Evolutionary conservation across 169 alveolate species (phyloP).

Genomic region (Blepharisma undulans): DNA sequence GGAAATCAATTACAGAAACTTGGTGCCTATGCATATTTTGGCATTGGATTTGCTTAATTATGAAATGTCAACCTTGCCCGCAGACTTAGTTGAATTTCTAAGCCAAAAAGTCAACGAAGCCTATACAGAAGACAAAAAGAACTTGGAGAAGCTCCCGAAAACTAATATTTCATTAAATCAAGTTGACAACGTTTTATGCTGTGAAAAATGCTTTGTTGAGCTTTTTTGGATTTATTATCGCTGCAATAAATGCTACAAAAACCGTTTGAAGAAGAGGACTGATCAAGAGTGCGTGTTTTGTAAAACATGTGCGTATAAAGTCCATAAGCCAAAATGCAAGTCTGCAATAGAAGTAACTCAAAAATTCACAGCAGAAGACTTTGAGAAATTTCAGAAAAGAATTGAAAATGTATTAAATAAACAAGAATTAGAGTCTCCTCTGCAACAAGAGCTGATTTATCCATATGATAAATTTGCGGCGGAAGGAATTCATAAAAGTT

Average conservation of each 20-base stretch:
- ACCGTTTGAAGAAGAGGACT: background rate
- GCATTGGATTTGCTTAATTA: background rate
- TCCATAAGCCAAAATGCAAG: background rate
- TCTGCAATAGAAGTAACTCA: background rate
- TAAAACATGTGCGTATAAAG: background rate
- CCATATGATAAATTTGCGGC: background rate
- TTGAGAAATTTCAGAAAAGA: background rate
- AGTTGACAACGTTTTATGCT: background rate
- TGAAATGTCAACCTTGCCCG: background rate
- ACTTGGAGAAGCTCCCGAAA: too few species aligned
- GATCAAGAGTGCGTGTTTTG: background rate
- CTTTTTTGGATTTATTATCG: background rate
- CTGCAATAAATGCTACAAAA: background rate
- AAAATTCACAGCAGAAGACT: background rate
- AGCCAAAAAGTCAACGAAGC: background rate
- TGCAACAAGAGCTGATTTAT: background rate
- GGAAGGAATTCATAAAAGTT: background rate
- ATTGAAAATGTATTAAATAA: background rate
- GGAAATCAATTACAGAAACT: background rate
- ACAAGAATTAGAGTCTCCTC: background rate
- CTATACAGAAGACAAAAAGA: background rate
- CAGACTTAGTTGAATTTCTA: background rate
- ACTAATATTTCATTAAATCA: background rate
- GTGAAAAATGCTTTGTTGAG: background rate
- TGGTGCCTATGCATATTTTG: constrained; percentile 7